A percentile compares a stretch with the other conserved stretches of the same genome.
Conservation (phyloP, 164 flowering plant genomes). For the Sedum album region DNA sequence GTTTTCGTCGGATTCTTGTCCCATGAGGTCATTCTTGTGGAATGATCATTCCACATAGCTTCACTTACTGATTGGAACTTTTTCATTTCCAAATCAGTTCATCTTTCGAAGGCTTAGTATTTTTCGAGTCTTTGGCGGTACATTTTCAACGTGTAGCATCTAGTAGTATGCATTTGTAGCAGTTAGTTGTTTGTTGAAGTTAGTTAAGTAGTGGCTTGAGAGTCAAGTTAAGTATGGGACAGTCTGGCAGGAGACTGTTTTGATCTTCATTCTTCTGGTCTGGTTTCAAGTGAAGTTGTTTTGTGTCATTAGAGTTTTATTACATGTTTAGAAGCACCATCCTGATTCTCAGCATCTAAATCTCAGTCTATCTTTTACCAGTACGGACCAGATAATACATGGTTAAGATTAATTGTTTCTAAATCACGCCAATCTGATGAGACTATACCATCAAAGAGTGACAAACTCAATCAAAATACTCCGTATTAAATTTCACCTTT, state of each 20-base stretch:
- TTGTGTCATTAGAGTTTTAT: not conserved
- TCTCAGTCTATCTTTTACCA: no score
- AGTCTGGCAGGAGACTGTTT: not conserved
- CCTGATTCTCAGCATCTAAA: no score
- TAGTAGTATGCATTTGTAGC: not conserved
- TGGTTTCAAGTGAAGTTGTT: not conserved
- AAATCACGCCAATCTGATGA: no score
- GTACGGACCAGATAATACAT: no score
- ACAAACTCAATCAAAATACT: no score
- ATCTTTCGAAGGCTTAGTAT: not conserved
- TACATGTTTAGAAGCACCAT: not conserved
- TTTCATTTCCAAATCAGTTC: not conserved
- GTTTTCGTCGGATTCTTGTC: constrained; percentile 26
- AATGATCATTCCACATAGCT: constrained; percentile 10
- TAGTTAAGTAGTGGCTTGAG: not conserved
- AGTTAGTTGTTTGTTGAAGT: not conserved
- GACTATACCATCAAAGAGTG: no score
- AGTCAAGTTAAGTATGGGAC: not conserved
- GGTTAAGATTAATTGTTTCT: no score
- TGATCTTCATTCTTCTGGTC: not conserved
- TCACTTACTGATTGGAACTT: not conserved
- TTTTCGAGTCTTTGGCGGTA: not conserved
- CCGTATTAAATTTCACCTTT: no score
- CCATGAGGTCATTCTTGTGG: constrained; percentile 29
- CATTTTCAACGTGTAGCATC: not conserved